phyloP scores from a whole-genome alignment of 192 early-diverging fungal species.

The Coemansia sp. region DNA sequence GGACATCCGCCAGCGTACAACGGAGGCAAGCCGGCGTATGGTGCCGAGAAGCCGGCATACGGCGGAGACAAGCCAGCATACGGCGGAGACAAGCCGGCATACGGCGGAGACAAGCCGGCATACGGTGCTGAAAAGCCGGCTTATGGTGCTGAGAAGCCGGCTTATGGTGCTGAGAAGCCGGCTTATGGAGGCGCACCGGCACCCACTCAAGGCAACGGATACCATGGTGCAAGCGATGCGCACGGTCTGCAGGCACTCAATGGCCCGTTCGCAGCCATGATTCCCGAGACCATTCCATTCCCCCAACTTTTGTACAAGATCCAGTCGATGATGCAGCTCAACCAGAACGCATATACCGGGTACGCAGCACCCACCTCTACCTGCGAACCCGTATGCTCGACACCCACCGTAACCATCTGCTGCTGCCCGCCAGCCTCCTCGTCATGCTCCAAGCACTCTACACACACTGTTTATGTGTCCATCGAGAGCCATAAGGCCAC shows the following conservation, averaged over 20 bases:
- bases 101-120: background rate
- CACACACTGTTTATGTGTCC: slow-evolving; percentile 43
- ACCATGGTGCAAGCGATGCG: background rate
- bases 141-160: background rate
- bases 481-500: slow-evolving; percentile 35
- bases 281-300: slow-evolving; percentile 31
- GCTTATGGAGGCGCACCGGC: background rate
- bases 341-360: slow-evolving; percentile 2
- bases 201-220: background rate
- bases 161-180: background rate
- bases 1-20: background rate
- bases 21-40: background rate
- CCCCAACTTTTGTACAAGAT: slow-evolving; percentile 40
- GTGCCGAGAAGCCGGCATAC: background rate
- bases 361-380: background rate
- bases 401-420: slow-evolving; percentile 4
- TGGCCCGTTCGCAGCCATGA: slow-evolving; percentile 22
- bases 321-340: slow-evolving; percentile 21
- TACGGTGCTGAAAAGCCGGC: background rate
- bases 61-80: too few relatives aligned
- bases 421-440: slow-evolving; percentile 3
- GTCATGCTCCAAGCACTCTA: slow-evolving; percentile 5
- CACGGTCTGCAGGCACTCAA: slow-evolving; percentile 1
- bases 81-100: too few relatives aligned
- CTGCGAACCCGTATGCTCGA: slow-evolving; percentile 6